Evolutionary conservation across 768 basidiomycete genomes (phyloP).

Genomic region (Kwoniella pini): DNA sequence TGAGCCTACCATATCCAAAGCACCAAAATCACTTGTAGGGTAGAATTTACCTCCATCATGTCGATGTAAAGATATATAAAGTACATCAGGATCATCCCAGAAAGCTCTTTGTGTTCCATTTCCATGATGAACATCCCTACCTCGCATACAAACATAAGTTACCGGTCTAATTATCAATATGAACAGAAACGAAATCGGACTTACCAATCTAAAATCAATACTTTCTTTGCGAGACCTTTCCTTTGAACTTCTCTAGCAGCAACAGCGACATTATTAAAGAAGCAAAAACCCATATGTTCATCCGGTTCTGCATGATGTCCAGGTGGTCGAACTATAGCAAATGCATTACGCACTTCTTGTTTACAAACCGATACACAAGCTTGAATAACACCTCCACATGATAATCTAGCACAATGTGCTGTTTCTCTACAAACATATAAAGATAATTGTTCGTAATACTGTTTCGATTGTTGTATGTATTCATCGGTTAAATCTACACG

Average conservation of each 20-base stretch:
- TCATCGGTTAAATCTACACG: constrained; percentile 69
- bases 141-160: no score
- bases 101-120: constrained; percentile 98
- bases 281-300: constrained; percentile 98
- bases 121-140: constrained; percentile 94
- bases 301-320: constrained; percentile 99
- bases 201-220: constrained; percentile 94
- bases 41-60: constrained; percentile 92
- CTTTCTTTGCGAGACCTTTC: constrained; percentile 68
- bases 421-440: constrained; percentile 88
- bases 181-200: no score
- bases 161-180: no score
- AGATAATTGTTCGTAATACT: constrained; percentile 86
- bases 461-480: constrained; percentile 70
- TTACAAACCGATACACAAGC: constrained; percentile 82
- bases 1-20: constrained; percentile 79
- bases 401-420: constrained; percentile 77
- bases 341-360: constrained; percentile 74
- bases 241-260: constrained; percentile 80
- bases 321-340: constrained; percentile 95
- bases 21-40: constrained; percentile 87
- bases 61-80: constrained; percentile 93
- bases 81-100: constrained; percentile 83
- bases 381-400: constrained; percentile 93
- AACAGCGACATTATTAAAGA: constrained; percentile 97